Base-by-base conservation (phyloP, 2,329 filamentous ascomycete genomes). In the Fusarium bactridioides region DNA sequence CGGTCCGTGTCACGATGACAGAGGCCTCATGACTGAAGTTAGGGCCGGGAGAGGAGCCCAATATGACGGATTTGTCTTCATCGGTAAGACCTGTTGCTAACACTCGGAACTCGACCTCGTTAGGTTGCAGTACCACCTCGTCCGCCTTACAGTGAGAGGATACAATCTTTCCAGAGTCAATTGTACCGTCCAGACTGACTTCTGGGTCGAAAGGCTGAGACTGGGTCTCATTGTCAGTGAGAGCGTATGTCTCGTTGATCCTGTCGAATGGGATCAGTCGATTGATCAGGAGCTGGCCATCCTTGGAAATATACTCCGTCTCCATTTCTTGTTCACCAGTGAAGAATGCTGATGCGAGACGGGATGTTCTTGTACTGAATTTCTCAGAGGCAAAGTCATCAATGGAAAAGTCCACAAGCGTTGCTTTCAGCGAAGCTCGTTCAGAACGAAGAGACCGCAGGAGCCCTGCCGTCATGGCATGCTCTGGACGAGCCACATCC, bases 401-500 rank as follows among this genome's bases (percentile, higher is more conserved):
- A 41, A 41, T n/a, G 0, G 21, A n/a, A 5, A 41, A n/a, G 21
- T 41, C 21, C 40, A 41, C 40, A n/a, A n/a, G 40, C n/a, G 40
- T 41, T 16, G 13, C 21, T 10, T 41, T 41, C 1, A 41, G 21
- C 5, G 40, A 41, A 41, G 40, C 40, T 41, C 40, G 40, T 16
- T 41, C 40, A n/a, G 40, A 41, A 4, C 13, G 40, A 41, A 41
- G 40, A 1, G 40, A 41, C 16, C 40, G 21, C 6, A n/a, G 21
- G 21, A n/a, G 40, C 4, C 40, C 40, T n/a, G 13, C 21, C 13
- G 21, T 16, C 40, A n/a, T 41, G 19, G 40, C 21, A 41, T 41
- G n/a, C 21, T 41, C 21, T 0, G 40, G 21, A 12, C 13, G 13
- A n/a, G 0, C 1, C 21, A 7, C 13, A n/a, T n/a, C 40, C 3